Evolutionary conservation across 1,284 basidiomycete genomes (phyloP).

Genomic region (Stygiomarasmius scandens): DNA sequence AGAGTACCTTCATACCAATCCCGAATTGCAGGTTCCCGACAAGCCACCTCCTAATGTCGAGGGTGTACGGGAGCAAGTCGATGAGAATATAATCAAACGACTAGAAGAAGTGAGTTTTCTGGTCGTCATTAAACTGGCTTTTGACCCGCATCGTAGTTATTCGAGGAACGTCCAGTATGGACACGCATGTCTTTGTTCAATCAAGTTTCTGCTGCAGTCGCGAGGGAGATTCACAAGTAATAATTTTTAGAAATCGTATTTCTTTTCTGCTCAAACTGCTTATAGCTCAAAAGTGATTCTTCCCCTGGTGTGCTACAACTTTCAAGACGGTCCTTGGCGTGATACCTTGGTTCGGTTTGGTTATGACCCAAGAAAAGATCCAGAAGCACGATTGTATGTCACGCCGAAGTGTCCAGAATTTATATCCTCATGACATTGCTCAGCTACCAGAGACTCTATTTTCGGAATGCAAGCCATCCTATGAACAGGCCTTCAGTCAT

Average conservation of each 20-base stretch:
- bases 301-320: constrained; percentile 80
- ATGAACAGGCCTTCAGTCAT: constrained; percentile 73
- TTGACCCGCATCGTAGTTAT: constrained; percentile 45
- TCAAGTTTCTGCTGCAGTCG: constrained; percentile 73
- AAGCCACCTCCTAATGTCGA: constrained; percentile 64
- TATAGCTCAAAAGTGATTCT: constrained; percentile 72
- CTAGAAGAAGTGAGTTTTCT: constrained; percentile 56
- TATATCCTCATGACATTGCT: not conserved
- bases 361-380: constrained; percentile 85
- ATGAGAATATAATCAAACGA: constrained; percentile 58
- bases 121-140: not conserved
- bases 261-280: not conserved
- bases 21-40: constrained; percentile 58
- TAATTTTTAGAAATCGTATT: constrained; percentile 18
- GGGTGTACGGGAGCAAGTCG: constrained; percentile 57
- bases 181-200: constrained; percentile 83
- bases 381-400: constrained; percentile 71
- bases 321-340: constrained; percentile 92
- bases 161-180: constrained; percentile 85
- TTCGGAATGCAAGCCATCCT: constrained; percentile 80
- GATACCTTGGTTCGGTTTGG: constrained; percentile 87
- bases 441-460: constrained; percentile 85
- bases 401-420: not conserved
- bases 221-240: constrained; percentile 74
- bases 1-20: constrained; percentile 2